phyloP scores from a whole-genome alignment of 768 basidiomycete species.

The Flagelloscypha sp. region DNA sequence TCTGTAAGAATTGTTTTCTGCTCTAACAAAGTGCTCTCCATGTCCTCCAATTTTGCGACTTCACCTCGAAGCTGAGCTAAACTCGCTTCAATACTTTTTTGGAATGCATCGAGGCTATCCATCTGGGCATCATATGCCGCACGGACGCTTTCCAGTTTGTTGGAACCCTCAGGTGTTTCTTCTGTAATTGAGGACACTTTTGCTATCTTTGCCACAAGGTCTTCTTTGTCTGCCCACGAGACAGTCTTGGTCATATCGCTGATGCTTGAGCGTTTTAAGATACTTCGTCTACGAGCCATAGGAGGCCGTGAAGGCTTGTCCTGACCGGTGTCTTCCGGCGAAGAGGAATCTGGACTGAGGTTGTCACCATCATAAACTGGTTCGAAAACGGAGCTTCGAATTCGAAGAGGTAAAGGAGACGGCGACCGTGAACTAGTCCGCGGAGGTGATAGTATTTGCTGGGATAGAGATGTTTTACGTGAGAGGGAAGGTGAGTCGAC shows the following conservation, averaged over 20 bases:
- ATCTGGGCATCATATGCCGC: conserved; percentile 56
- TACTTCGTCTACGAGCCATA: conserved; percentile 47
- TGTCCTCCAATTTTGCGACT: conserved; percentile 33
- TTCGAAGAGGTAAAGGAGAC: conserved; percentile 6
- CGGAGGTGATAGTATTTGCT: conserved; percentile 3
- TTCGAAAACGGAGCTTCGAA: conserved; percentile 3
- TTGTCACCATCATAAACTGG: not conserved
- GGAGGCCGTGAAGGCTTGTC: conserved; percentile 16
- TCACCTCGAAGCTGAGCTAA: conserved; percentile 35
- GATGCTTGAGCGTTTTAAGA: conserved; percentile 50
- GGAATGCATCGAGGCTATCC: conserved; percentile 46
- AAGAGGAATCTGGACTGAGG: not conserved
- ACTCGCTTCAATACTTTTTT: conserved; percentile 42
- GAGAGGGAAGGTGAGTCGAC: no score
- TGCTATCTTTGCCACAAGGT: conserved; percentile 47
- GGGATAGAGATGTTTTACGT: no score
- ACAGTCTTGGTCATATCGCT: conserved; percentile 58
- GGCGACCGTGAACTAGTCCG: conserved; percentile 9
- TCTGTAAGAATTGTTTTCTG: conserved; percentile 30
- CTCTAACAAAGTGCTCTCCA: conserved; percentile 32
- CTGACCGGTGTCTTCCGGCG: not conserved
- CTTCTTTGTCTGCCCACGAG: conserved; percentile 67
- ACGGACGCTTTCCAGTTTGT: conserved; percentile 53
- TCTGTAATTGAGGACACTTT: conserved; percentile 35
- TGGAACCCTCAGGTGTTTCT: conserved; percentile 18